Conservation (phyloP, 2,329 filamentous ascomycete genomes). For the Calonectria pseudoreteaudii region DNA sequence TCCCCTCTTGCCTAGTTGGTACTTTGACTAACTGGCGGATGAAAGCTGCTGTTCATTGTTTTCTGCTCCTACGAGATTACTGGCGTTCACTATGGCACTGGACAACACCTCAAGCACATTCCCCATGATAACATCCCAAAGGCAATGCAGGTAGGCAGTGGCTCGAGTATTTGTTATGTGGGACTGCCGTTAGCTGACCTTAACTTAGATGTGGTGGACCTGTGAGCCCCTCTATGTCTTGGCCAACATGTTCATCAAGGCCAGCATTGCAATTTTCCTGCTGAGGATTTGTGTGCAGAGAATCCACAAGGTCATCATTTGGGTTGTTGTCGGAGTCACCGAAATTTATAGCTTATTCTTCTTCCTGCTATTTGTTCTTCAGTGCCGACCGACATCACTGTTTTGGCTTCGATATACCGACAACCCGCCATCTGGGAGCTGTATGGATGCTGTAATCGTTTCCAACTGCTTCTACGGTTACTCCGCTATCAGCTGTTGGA, state of each 20-base stretch:
- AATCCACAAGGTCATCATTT: constrained; percentile 44
- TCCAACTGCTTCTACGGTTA: constrained; percentile 50
- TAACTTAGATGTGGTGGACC: constrained; percentile 50
- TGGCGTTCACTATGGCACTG: neutral
- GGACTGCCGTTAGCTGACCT: constrained; percentile 9
- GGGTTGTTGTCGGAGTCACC: neutral
- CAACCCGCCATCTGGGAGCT: neutral
- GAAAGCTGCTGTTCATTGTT: neutral
- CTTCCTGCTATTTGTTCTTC: neutral
- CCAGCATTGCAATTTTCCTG: constrained; percentile 54
- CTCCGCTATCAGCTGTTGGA: constrained; percentile 52
- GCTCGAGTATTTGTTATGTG: no score
- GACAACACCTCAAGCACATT: neutral
- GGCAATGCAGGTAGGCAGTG: neutral
- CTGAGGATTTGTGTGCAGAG: constrained; percentile 48
- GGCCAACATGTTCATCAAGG: constrained; percentile 49
- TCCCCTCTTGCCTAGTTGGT: neutral
- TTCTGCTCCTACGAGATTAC: neutral
- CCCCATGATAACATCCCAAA: neutral
- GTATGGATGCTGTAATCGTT: constrained; percentile 37
- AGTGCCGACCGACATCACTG: neutral
- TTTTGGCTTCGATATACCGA: neutral
- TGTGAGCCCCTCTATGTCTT: constrained; percentile 56
- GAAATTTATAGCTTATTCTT: neutral
- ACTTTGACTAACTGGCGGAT: neutral